Base-by-base conservation (phyloP, 1,139 yeast genomes). In the Debaryomyces psychrophilus region DNA sequence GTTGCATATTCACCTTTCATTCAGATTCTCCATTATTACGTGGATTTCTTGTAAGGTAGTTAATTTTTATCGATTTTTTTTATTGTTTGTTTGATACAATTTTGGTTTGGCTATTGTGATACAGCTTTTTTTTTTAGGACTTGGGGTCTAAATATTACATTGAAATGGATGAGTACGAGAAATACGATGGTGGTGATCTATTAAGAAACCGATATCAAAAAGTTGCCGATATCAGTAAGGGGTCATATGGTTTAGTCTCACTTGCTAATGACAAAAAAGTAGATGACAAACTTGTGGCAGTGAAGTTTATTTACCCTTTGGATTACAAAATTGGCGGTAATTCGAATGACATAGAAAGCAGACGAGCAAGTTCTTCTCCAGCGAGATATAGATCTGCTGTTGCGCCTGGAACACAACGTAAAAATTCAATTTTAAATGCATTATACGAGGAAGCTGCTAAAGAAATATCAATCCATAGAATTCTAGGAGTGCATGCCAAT, bases 201-300 rank as follows among this genome's bases (percentile, higher is more conserved):
- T 73, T 87, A 47, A 76, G 82, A 53, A 75, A 74, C 48, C 73
- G 89, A 50, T 92, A 90, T 70, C 70, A 73, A 49, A 84, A 85
- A 59, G 77, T 90, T 12, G 83, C 85, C 46, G 92, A 87, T 59
- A 81, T 92, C 50, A 89, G 93, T 64, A 93, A 89, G 65, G 98
- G 98, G 31, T 90, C 97, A 0, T 92, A 90, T 65, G 98, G 98
- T 37, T 79, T 87, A 44, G 98, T 92, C 8, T 85, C 96, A 1
- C 77, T 92, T 28, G 97, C 97, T 5, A 83, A 83, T 58, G 97
- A 92, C 64, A 71, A 78, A 5, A 56, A 61, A 35, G 61, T 70
- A 25, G 67, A 73, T 41, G 71, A 79, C 53, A 69, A 74, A 45
- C 67, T 87, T 45, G 96, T 87, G 27, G 97, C 97, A 3, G 83